These are phyloP conservation scores for Dissoconium aciculare DNA, from an alignment of 2,329 filamentous ascomycete genomes.

Conservation along the genomic window DNA sequence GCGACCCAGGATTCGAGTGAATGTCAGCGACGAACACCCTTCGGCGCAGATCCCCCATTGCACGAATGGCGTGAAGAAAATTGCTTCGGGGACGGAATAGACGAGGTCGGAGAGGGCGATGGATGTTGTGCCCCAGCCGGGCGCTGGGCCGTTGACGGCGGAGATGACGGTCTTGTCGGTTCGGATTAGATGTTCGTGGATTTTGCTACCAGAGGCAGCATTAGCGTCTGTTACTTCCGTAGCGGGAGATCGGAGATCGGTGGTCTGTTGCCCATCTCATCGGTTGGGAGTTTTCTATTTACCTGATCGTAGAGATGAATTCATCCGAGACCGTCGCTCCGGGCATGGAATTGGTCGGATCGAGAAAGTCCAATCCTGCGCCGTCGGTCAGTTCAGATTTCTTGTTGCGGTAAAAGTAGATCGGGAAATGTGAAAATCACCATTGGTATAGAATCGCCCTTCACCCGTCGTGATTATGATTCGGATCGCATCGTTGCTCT, in stretches of 20 bases:
- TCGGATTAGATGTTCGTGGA: slow-evolving; percentile 13
- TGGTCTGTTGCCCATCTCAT: too few species aligned
- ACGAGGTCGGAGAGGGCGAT: slow-evolving; percentile 14
- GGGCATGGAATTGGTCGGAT: slow-evolving; percentile 7
- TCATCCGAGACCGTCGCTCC: slow-evolving; percentile 11
- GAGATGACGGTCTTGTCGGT: slow-evolving; percentile 11
- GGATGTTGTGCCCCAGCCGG: slow-evolving; percentile 8
- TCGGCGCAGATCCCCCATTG: slow-evolving; percentile 16
- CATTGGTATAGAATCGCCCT: slow-evolving; percentile 14
- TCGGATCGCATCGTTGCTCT: slow-evolving; percentile 6
- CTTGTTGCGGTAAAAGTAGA: too few species aligned
- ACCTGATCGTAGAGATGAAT: slow-evolving; percentile 7
- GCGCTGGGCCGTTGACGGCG: slow-evolving; percentile 14
- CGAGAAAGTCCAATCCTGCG: slow-evolving; percentile 14
- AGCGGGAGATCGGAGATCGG: not conserved
- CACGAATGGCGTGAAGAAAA: slow-evolving; percentile 16
- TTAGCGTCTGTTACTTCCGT: not conserved
- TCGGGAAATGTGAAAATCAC: too few species aligned
- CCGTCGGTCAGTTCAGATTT: too few species aligned
- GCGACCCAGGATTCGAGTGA: slow-evolving; percentile 11
- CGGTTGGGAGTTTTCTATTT: too few species aligned
- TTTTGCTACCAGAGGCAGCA: slow-evolving; percentile 2
- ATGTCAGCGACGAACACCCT: slow-evolving; percentile 11
- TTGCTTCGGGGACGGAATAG: slow-evolving; percentile 10
- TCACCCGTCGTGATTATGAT: slow-evolving; percentile 14